These are phyloP conservation scores for Suhomyces sp. DNA, from an alignment of 805 yeast species.

Conservation along the genomic window DNA sequence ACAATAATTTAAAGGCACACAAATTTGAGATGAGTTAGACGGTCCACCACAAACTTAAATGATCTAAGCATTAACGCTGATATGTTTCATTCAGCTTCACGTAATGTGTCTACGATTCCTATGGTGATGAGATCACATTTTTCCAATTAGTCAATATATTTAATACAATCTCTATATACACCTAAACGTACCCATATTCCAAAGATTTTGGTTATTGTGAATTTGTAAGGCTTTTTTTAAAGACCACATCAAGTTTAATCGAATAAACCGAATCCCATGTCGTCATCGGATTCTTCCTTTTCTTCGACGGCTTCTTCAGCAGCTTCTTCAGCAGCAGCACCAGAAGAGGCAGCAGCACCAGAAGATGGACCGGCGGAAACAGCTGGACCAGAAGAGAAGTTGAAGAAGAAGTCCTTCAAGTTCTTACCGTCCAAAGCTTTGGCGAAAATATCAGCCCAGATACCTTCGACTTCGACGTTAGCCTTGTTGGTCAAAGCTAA, in stretches of 20 bases:
- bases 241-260: constrained; percentile 28
- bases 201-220: constrained; percentile 1
- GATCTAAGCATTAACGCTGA: no score
- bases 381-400: constrained; percentile 48
- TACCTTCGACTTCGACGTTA: constrained; percentile 44
- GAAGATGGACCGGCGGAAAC: constrained; percentile 38
- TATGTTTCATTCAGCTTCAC: no score
- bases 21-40: no score
- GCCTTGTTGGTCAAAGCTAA: constrained; percentile 40
- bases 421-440: constrained; percentile 48
- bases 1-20: no score
- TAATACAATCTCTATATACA: constrained; percentile 3
- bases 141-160: background rate
- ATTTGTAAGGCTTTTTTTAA: constrained; percentile 1
- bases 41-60: no score
- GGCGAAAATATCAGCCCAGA: constrained; percentile 50
- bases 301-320: constrained; percentile 29
- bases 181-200: constrained; percentile 2
- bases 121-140: no score
- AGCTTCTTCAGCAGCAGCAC: constrained; percentile 34
- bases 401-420: constrained; percentile 50
- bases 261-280: constrained; percentile 48
- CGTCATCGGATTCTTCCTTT: constrained; percentile 37
- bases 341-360: constrained; percentile 37
- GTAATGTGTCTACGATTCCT: no score